Evolutionary conservation across 352 stramenopile genomes (phyloP), one percentile per base, ranked within the genome.

Genomic region (Phytophthora tentaculata): DNA sequence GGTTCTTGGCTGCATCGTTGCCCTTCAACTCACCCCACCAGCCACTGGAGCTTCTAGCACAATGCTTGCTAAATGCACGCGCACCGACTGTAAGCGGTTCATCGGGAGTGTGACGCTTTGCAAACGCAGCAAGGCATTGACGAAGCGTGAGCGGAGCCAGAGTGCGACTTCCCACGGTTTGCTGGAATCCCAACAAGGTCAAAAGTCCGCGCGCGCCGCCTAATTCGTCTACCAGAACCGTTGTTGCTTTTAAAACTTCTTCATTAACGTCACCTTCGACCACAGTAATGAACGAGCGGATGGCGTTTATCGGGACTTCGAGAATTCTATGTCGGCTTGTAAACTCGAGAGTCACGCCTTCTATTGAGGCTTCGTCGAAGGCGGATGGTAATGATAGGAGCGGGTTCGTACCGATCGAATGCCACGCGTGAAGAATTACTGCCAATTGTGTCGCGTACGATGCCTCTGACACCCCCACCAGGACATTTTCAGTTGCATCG

Each of bases 1-100:
- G 66, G 51, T 96, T 96, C 56, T 96, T 94, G 44, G 56, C 55
- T 2, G 56, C 67, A 65, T 96, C 88, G 56, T 86, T 90, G 61
- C 86, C 84, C 22, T 80, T 86, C 45, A 91, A 50, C 22, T 68
- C 53, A 0, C 80, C 82, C 73, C 86, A 92, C 82, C 85, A 96
- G 14, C 80, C 79, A 56, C 79, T 80, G 0, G 72, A 74, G 44
- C 83, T 89, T 44, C 86, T 80, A n/a, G 77, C 72, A 60, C 82
- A 92, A 67, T 95, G 88, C 62, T 96, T 96, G 24, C 76, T 90
- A 64, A 91, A 89, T 32, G 87, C 86, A 23, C 85, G 70, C 3
- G 86, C 88, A 12, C 88, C 86, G 20, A 95, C 80, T 0, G 85
- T 92, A n/a, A 96, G 79, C 41, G 64, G 75, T 29, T 81, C 80